Evolutionary conservation across 495 filamentous ascomycete species (phyloP).

Genomic region (Aspergillus taichungensis): DNA sequence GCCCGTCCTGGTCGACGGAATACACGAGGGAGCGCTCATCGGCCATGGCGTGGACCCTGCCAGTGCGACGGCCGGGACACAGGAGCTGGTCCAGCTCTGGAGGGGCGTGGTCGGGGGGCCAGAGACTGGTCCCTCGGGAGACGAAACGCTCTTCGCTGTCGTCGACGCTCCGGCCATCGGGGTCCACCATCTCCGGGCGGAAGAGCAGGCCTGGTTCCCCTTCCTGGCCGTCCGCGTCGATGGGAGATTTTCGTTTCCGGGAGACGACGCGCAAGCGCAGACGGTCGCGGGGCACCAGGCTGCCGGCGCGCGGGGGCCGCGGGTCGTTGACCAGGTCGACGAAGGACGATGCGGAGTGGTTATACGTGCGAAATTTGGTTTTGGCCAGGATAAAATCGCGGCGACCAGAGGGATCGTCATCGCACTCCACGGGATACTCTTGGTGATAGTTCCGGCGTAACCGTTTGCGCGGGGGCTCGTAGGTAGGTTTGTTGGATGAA

Average conservation of each 20-base stretch:
- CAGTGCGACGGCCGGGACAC: constrained; percentile 42
- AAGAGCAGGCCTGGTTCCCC: constrained; percentile 25
- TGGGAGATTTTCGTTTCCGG: constrained; percentile 28
- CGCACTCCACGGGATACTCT: constrained; percentile 35
- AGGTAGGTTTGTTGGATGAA: constrained; percentile 27
- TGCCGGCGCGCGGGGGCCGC: constrained; percentile 17
- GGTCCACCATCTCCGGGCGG: constrained; percentile 20
- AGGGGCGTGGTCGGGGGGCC: constrained; percentile 48
- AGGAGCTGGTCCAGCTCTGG: constrained; percentile 44
- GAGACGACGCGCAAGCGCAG: constrained; percentile 47
- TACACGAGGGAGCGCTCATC: constrained; percentile 54
- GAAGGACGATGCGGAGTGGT: constrained; percentile 49
- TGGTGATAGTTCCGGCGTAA: constrained; percentile 31
- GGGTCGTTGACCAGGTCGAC: constrained; percentile 60
- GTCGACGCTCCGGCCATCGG: constrained; percentile 18
- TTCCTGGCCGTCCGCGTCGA: constrained; percentile 30
- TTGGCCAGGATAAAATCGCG: constrained; percentile 48
- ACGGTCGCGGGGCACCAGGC: constrained; percentile 33
- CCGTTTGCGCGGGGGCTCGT: constrained; percentile 30
- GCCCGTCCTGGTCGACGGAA: constrained; percentile 44
- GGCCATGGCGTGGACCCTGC: constrained; percentile 41
- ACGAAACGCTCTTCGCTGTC: constrained; percentile 39
- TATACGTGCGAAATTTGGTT: constrained; percentile 52
- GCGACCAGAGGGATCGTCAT: constrained; percentile 29
- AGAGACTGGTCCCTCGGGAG: constrained; percentile 43